Conservation (phyloP, 208 protist genomes). For the Herpetomonas samuelpessoai region DNA sequence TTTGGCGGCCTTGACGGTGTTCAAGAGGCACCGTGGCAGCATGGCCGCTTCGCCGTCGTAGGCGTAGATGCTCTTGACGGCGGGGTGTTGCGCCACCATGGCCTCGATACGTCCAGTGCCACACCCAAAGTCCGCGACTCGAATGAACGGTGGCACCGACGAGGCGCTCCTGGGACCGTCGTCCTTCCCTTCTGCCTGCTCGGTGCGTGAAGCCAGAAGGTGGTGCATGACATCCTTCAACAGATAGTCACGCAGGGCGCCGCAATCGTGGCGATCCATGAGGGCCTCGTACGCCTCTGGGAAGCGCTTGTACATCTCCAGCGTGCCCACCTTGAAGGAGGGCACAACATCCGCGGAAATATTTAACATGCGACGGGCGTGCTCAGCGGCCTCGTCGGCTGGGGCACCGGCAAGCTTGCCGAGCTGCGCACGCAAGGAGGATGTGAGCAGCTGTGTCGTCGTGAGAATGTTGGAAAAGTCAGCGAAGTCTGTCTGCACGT, state of each 20-base stretch:
- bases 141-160: slow-evolving; percentile 16
- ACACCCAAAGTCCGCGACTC: slow-evolving; percentile 77
- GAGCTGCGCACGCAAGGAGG: background rate
- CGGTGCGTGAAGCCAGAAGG: slow-evolving; percentile 14
- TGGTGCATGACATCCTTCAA: slow-evolving; percentile 41
- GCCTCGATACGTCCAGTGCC: slow-evolving; percentile 71
- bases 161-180: background rate
- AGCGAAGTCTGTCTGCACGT: background rate
- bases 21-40: slow-evolving; percentile 56
- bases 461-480: background rate
- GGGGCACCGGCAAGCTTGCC: background rate
- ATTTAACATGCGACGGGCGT: background rate
- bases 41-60: slow-evolving; percentile 75
- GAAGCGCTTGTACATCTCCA: slow-evolving; percentile 82
- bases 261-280: slow-evolving; percentile 75
- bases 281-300: slow-evolving; percentile 72
- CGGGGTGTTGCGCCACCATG: slow-evolving; percentile 46
- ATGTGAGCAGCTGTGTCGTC: background rate
- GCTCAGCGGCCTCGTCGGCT: background rate
- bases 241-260: slow-evolving; percentile 30
- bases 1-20: slow-evolving; percentile 35
- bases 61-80: slow-evolving; percentile 54
- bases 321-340: slow-evolving; percentile 70
- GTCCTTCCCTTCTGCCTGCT: background rate
- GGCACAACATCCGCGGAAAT: slow-evolving; percentile 29